Evolutionary conservation across 208 protist species (phyloP).

Genomic region (Histomonas meleagridis): DNA sequence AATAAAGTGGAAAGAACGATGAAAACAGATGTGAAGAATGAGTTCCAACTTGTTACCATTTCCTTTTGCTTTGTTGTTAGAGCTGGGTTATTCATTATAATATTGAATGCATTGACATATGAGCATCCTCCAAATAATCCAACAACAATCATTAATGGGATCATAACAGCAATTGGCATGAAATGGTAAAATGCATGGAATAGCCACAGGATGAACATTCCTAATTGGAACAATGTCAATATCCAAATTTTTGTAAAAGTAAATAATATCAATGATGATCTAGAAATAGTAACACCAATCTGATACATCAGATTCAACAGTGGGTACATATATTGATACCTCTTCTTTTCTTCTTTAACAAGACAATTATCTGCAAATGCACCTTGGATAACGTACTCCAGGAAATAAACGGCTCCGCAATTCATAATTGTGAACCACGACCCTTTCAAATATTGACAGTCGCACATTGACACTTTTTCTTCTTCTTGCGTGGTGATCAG

Average conservation of each 20-base stretch:
- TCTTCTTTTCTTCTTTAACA: no score
- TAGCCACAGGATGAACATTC: neutral
- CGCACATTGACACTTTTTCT: no score
- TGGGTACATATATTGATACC: neutral
- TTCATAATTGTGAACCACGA: no score
- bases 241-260: neutral
- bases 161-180: neutral
- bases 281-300: constrained; percentile 11
- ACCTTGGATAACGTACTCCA: neutral
- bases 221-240: neutral
- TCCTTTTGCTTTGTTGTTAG: neutral
- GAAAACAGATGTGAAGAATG: neutral
- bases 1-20: neutral
- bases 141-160: neutral
- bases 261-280: neutral
- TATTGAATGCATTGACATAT: neutral
- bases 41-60: constrained; percentile 6
- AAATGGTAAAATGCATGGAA: neutral
- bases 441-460: no score
- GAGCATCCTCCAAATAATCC: neutral
- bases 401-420: neutral
- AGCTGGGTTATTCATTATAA: neutral
- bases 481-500: no score
- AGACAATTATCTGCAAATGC: no score
- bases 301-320: neutral